Conservation (phyloP, 2,329 filamentous ascomycete genomes). For the Colletotrichum melonis region DNA sequence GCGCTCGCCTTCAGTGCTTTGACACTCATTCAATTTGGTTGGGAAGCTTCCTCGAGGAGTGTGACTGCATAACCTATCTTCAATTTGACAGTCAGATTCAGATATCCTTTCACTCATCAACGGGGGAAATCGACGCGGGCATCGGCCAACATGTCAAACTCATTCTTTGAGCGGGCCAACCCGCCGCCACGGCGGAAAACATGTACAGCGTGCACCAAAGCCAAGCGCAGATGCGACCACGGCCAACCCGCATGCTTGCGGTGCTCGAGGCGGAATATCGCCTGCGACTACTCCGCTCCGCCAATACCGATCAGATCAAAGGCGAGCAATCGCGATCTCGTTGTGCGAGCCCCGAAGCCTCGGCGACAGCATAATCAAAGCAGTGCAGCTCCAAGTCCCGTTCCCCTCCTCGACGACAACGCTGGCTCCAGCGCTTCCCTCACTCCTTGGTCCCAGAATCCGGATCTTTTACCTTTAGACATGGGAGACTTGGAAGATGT, state of each 20-base stretch:
- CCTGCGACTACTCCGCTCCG: conserved; percentile 57
- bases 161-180: conserved; percentile 51
- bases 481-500: background rate
- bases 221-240: conserved; percentile 68
- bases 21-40: background rate
- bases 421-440: background rate
- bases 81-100: background rate
- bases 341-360: background rate
- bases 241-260: conserved; percentile 62
- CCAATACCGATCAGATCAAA: background rate
- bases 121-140: background rate
- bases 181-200: conserved; percentile 65
- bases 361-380: background rate
- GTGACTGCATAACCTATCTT: background rate
- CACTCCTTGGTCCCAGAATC: background rate
- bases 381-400: background rate
- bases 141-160: conserved; percentile 23
- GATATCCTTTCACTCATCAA: background rate
- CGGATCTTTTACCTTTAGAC: background rate
- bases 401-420: background rate
- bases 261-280: conserved; percentile 59
- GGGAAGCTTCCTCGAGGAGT: background rate
- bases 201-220: conserved; percentile 65
- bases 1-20: background rate
- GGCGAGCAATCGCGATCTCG: background rate